Evolutionary conservation across 192 early-diverging fungal species (phyloP), one percentile per base, ranked within the genome.

Genomic region (Backusella westeae): DNA sequence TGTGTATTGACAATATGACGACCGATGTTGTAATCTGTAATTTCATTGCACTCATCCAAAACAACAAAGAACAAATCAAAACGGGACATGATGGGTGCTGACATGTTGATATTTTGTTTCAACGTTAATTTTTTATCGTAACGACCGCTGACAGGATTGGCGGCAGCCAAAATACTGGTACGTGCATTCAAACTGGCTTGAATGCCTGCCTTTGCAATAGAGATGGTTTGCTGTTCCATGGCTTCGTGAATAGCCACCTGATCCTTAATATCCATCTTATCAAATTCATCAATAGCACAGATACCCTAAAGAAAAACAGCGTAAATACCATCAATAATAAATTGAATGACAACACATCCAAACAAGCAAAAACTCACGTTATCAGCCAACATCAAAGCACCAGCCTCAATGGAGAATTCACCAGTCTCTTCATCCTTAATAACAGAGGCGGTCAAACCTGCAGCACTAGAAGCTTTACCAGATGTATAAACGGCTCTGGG

Each of bases 201-300:
- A 78, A 97, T 97, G 52, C 97, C 96, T 39, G 97, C 97, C 81
- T 98, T 98, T 65, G 96, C 94, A 76, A 98, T 97, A 14, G 91
- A 91, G 71, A 98, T 99, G 8, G 97, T 99, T 83, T 99, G 97
- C 87, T 99, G 97, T 84, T 98, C 97, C 97, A 99, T 99, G 10
- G 97, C 97, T 85, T 99, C 97, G 90, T 99, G 97, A 87, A 99
- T 99, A 34, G 97, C 96, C n/a, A 98, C 96, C 82, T 98, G 97
- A 85, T 99, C 97, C 53, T 85, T 86, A 9, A 96, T 77, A 59
- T 98, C 95, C 97, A 99, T 99, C 86, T 99, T 99, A 82, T 99
- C 96, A 84, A 99, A 99, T 81, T 99, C 97, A 83, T 99, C 97
- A 74, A 99, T 99, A 77, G 94, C 95, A 77, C 97, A 98, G 74